A percentile compares a stretch with the other conserved stretches of the same genome.
These are phyloP conservation scores for Candida easanensis DNA, from an alignment of 805 yeast genomes.

Conservation along the genomic window DNA sequence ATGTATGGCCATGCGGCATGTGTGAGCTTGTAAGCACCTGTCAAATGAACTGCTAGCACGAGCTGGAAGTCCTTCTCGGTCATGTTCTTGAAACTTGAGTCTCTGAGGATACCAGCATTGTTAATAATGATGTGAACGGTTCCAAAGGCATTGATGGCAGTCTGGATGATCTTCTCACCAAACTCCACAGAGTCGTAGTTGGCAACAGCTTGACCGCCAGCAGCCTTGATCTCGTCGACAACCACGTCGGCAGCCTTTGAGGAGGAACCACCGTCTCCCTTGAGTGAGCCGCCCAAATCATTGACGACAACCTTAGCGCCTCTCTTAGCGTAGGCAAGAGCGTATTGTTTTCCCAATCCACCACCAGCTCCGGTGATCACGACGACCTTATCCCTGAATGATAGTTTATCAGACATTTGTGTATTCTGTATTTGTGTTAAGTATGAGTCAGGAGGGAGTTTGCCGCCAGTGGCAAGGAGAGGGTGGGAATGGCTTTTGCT, in stretches of 20 bases:
- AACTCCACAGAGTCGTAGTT: constrained; percentile 88
- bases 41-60: constrained; percentile 84
- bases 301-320: constrained; percentile 96
- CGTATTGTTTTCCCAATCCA: constrained; percentile 88
- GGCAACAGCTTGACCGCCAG: constrained; percentile 88
- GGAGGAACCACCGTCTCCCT: constrained; percentile 69
- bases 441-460: no score
- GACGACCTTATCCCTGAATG: constrained; percentile 82
- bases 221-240: constrained; percentile 73
- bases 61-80: constrained; percentile 71
- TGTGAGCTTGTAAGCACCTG: constrained; percentile 83
- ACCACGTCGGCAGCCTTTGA: constrained; percentile 83
- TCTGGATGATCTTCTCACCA: constrained; percentile 80
- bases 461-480: no score
- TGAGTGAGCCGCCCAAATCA: constrained; percentile 83
- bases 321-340: constrained; percentile 79
- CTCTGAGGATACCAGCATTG: constrained; percentile 94
- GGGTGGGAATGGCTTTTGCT: no score
- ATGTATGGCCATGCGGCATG: constrained; percentile 91
- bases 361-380: constrained; percentile 98
- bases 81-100: constrained; percentile 85
- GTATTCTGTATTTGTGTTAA: background rate
- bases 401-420: constrained; percentile 32
- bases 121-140: constrained; percentile 85
- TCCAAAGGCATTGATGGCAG: constrained; percentile 85